Evolutionary conservation across 257 asterid species (phyloP).

Genomic region (Nicotiana attenuata): DNA sequence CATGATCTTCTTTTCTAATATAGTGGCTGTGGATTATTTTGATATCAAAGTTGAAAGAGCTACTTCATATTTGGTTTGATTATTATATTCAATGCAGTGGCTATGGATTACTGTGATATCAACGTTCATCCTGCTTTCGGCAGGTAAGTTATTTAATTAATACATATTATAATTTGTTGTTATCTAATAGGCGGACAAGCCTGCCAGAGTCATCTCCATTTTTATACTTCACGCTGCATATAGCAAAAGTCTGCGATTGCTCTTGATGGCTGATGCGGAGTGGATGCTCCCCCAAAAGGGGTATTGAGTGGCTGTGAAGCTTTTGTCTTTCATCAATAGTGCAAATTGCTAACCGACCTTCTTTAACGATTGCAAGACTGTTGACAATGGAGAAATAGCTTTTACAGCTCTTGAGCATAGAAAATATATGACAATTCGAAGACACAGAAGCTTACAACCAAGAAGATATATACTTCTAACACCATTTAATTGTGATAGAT

Average conservation of each 20-base stretch:
- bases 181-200: constrained; percentile 79
- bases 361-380: constrained; percentile 96
- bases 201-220: constrained; percentile 62
- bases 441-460: background rate
- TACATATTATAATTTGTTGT: too few relatives aligned
- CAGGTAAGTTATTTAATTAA: too few relatives aligned
- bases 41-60: too few relatives aligned
- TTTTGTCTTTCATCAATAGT: constrained; percentile 96
- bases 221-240: constrained; percentile 69
- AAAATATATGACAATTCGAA: background rate
- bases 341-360: constrained; percentile 92
- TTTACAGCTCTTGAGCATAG: constrained; percentile 1
- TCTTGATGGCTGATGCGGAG: constrained; percentile 98
- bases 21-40: too few relatives aligned
- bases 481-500: background rate
- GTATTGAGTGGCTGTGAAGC: constrained; percentile 92
- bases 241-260: constrained; percentile 82
- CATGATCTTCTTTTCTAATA: too few relatives aligned
- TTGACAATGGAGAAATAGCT: constrained; percentile 15
- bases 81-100: too few relatives aligned
- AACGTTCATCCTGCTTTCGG: too few relatives aligned
- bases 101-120: too few relatives aligned
- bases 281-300: constrained; percentile 85
- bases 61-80: too few relatives aligned
- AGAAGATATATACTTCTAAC: background rate